A percentile compares a stretch with the other conserved stretches of the same genome.
Evolutionary conservation across 2,329 filamentous ascomycete genomes (phyloP).

Genomic region (Neoscytalidium dimidiatum): DNA sequence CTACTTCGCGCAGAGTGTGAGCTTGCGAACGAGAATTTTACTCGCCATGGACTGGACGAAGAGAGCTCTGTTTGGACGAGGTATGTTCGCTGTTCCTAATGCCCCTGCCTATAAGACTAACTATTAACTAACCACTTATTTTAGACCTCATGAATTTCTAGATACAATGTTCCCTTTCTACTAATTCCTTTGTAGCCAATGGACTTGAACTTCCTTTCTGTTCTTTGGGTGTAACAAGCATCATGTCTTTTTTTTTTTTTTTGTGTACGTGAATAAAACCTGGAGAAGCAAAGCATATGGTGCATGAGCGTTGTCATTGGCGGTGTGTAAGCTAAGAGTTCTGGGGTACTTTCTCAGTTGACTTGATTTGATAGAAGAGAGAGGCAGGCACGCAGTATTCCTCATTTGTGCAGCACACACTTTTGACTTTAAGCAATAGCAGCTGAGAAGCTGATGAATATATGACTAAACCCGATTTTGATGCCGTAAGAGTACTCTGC

Average conservation of each 20-base stretch:
- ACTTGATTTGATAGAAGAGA: neutral
- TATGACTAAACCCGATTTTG: neutral
- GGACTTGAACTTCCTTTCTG: neutral
- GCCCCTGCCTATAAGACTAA: conserved; percentile 5
- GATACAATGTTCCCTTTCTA: neutral
- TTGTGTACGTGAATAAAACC: neutral
- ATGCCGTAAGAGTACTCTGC: neutral
- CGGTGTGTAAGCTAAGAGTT: neutral
- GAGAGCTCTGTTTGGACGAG: conserved; percentile 90
- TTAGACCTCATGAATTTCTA: conserved; percentile 38
- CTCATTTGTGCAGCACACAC: neutral
- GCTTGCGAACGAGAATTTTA: conserved; percentile 81
- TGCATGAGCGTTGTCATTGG: neutral
- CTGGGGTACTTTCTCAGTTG: neutral
- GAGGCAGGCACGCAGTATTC: neutral
- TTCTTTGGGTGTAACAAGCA: neutral
- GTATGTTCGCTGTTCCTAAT: conserved; percentile 55
- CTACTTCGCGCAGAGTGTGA: conserved; percentile 97
- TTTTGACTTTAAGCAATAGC: neutral
- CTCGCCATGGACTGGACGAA: conserved; percentile 99
- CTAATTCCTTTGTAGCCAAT: conserved; percentile 1
- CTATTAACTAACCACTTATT: neutral
- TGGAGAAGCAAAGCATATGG: neutral
- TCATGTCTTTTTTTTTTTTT: neutral
- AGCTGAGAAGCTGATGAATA: neutral